These are phyloP conservation scores for Fusarium redolens DNA, from an alignment of 2,329 filamentous ascomycete species.

Conservation along the genomic window DNA sequence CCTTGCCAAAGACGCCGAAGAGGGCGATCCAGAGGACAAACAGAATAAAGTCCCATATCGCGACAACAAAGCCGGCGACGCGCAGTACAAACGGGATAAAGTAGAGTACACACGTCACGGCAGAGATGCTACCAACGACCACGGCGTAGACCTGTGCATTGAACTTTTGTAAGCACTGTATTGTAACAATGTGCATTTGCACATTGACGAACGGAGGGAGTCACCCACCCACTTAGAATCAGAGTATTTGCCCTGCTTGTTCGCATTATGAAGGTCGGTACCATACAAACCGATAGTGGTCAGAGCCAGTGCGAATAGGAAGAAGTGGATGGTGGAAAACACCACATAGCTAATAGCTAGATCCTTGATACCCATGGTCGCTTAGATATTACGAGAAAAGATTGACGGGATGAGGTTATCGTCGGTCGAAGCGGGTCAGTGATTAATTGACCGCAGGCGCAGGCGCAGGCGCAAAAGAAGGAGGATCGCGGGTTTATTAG, in stretches of 20 bases:
- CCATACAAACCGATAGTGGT: constrained; percentile 84
- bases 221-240: constrained; percentile 76
- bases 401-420: constrained; percentile 14
- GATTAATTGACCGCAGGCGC: background rate
- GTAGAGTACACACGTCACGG: constrained; percentile 73
- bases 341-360: constrained; percentile 61
- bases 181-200: background rate
- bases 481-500: background rate
- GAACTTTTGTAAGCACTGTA: constrained; percentile 18
- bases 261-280: constrained; percentile 69
- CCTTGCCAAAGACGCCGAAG: constrained; percentile 84
- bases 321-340: constrained; percentile 74
- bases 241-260: constrained; percentile 60
- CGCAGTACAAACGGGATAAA: constrained; percentile 70
- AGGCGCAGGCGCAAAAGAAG: background rate
- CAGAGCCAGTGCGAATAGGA: constrained; percentile 81
- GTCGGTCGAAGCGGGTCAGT: constrained; percentile 5
- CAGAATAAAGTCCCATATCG: constrained; percentile 77
- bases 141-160: constrained; percentile 73
- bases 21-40: constrained; percentile 84
- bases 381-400: background rate
- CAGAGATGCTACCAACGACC: constrained; percentile 73
- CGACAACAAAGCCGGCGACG: constrained; percentile 60
- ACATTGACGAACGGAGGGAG: background rate
- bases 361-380: constrained; percentile 58